phyloP scores from a whole-genome alignment of 176 grass and related monocot genomes.

The Avena eriantha region DNA sequence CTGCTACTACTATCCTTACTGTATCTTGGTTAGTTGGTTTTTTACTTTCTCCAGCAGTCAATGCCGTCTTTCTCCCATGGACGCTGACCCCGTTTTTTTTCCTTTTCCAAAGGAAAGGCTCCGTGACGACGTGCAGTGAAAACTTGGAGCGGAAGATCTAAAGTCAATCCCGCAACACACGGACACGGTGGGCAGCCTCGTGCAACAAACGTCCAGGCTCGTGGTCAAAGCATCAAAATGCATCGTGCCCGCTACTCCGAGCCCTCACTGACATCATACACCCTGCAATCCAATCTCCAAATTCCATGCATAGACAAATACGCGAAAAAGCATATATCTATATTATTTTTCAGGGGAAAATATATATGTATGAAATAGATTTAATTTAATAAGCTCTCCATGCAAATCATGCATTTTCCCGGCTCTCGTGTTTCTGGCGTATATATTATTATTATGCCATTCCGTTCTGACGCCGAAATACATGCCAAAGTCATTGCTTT shows the following conservation, averaged over 20 bases:
- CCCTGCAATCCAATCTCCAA: neutral
- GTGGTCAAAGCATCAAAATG: slow-evolving; percentile 26
- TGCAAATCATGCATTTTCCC: slow-evolving; percentile 19
- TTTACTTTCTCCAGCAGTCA: slow-evolving; percentile 9
- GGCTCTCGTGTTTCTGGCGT: neutral
- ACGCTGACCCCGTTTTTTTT: neutral
- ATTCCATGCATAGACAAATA: neutral
- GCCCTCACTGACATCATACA: neutral
- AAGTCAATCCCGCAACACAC: neutral
- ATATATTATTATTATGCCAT: neutral
- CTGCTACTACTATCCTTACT: neutral
- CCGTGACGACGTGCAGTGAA: slow-evolving; percentile 21
- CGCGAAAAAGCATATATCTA: neutral
- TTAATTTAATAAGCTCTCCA: neutral
- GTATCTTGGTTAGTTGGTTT: neutral
- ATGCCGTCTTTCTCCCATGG: neutral
- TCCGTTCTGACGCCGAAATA: neutral
- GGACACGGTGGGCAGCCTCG: slow-evolving; percentile 2
- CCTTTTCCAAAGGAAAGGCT: neutral
- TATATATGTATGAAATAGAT: neutral
- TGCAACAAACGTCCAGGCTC: slow-evolving; percentile 30
- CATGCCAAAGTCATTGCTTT: neutral
- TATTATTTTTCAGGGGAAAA: too few species aligned
- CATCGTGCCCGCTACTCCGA: slow-evolving; percentile 29
- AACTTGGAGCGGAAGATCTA: neutral